Evolutionary conservation across 345 rosid species (phyloP).

Genomic region (Excoecaria agallocha): DNA sequence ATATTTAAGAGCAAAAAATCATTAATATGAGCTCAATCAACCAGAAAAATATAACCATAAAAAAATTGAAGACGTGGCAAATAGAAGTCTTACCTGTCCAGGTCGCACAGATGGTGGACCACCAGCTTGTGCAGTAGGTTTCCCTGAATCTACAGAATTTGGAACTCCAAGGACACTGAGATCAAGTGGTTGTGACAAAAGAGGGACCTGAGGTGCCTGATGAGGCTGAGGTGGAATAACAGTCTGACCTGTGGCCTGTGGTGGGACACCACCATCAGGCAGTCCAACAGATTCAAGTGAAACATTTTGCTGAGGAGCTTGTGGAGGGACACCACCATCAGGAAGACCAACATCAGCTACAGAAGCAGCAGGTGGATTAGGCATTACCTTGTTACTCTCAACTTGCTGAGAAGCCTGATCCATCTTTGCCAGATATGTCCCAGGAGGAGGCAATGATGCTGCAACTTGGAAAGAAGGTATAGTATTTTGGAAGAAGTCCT

Average conservation of each 20-base stretch:
- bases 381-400: constrained; percentile 34
- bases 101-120: constrained; percentile 79
- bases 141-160: constrained; percentile 60
- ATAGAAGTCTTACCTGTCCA: constrained; percentile 65
- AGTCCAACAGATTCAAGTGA: constrained; percentile 58
- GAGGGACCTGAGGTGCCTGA: constrained; percentile 44
- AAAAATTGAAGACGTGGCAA: neutral
- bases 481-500: constrained; percentile 92
- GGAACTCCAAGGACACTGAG: constrained; percentile 85
- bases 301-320: constrained; percentile 45
- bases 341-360: constrained; percentile 61
- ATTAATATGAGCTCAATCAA: too few relatives aligned
- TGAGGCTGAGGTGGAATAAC: constrained; percentile 39
- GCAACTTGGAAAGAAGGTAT: constrained; percentile 87
- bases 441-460: constrained; percentile 78
- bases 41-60: neutral
- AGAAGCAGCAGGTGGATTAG: constrained; percentile 44
- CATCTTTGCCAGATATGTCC: constrained; percentile 73
- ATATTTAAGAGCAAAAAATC: neutral
- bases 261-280: constrained; percentile 89
- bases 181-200: constrained; percentile 82
- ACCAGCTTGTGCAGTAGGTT: constrained; percentile 48
- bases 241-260: constrained; percentile 49
- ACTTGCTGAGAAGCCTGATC: constrained; percentile 55
- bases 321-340: constrained; percentile 76